Conservation (phyloP, 2,329 filamentous ascomycete genomes). For the Davidsoniella australis region DNA sequence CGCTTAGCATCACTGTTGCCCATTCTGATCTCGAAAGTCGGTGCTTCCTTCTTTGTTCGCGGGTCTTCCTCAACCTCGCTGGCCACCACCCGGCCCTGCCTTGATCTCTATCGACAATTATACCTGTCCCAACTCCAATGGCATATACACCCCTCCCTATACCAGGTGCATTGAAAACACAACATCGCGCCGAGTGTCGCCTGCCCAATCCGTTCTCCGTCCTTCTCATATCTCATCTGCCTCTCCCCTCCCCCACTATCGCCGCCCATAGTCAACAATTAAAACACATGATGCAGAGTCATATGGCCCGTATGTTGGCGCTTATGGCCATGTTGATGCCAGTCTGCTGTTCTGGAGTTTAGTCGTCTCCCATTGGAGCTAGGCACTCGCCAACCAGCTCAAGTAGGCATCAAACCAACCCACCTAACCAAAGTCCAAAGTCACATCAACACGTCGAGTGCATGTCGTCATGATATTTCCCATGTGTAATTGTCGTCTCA, state of each 20-base stretch:
- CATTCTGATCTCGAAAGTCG: slow-evolving; percentile 1
- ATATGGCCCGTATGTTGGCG: not conserved
- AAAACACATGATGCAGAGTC: slow-evolving; percentile 1
- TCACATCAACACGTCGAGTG: no score
- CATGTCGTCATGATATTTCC: no score
- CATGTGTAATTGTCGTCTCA: no score
- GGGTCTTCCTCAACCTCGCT: no score
- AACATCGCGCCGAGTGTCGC: slow-evolving; percentile 8
- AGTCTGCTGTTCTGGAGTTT: not conserved
- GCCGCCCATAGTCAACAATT: not conserved
- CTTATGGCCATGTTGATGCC: no score
- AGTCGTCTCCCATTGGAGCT: not conserved
- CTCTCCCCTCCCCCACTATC: not conserved
- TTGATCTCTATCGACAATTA: not conserved
- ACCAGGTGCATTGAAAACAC: not conserved
- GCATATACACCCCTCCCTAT: not conserved
- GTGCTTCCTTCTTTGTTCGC: slow-evolving; percentile 1
- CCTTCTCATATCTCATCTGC: not conserved
- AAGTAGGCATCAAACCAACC: no score
- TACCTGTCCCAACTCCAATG: not conserved
- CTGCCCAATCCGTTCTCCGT: not conserved
- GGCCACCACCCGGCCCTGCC: not conserved
- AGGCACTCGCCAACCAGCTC: no score
- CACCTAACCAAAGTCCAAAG: no score
- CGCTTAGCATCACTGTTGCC: not conserved